These are phyloP conservation scores for Circinella minor DNA, from an alignment of 371 early-diverging fungal genomes.

Conservation along the genomic window DNA sequence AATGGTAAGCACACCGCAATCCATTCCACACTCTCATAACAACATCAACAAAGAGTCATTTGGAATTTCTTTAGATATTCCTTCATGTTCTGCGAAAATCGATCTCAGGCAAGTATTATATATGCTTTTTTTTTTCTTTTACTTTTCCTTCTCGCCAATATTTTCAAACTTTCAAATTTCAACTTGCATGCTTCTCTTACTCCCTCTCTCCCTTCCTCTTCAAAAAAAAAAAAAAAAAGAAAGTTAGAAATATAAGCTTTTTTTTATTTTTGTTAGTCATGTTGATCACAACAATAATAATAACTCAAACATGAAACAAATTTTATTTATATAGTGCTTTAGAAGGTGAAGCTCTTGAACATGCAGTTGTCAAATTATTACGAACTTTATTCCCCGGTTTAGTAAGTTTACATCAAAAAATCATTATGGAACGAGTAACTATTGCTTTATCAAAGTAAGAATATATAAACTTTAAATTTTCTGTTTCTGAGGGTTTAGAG, in stretches of 20 bases:
- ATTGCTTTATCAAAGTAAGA: conserved; percentile 86
- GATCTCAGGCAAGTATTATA: conserved; percentile 34
- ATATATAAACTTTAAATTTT: not conserved
- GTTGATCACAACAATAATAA: too few relatives aligned
- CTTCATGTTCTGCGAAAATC: conserved; percentile 30
- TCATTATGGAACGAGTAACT: conserved; percentile 66
- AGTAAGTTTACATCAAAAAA: conserved; percentile 26
- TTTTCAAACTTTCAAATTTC: not conserved
- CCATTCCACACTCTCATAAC: conserved; percentile 12
- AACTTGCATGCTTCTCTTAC: not conserved
- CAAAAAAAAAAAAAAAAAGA: not conserved
- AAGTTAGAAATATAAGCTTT: not conserved
- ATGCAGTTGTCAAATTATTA: conserved; percentile 26
- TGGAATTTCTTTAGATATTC: conserved; percentile 17
- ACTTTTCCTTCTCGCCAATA: not conserved
- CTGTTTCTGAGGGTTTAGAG: not conserved
- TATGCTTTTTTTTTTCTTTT: too few relatives aligned
- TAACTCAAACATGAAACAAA: too few relatives aligned
- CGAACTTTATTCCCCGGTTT: conserved; percentile 38
- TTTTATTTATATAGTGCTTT: conserved; percentile 16
- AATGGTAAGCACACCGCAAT: conserved; percentile 22
- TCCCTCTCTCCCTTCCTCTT: not conserved
- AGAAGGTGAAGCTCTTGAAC: conserved; percentile 36
- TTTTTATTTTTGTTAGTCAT: not conserved
- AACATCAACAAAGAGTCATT: conserved; percentile 6